phyloP scores from a whole-genome alignment of 768 basidiomycete species.

The Lyophyllum semitale region DNA sequence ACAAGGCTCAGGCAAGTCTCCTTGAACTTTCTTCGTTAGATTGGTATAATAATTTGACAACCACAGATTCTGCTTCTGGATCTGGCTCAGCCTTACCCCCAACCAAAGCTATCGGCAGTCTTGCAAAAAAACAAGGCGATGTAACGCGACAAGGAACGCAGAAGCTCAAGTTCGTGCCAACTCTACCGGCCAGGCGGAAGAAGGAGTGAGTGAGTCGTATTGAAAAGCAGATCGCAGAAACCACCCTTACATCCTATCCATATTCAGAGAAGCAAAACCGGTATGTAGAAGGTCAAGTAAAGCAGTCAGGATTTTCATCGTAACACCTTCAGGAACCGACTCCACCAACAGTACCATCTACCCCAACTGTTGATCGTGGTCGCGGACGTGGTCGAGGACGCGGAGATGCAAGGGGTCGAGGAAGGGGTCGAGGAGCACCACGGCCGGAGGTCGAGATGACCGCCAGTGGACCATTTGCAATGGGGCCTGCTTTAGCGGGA shows the following conservation, averaged over 20 bases:
- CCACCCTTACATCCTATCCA: conserved; percentile 25
- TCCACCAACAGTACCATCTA: conserved; percentile 28
- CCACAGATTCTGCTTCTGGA: conserved; percentile 33
- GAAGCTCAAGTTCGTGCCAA: conserved; percentile 81
- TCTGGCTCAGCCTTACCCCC: conserved; percentile 28
- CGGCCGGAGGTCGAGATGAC: conserved; percentile 70
- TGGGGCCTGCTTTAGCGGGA: conserved; percentile 77
- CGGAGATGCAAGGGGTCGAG: conserved; percentile 51
- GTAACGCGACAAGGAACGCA: conserved; percentile 74
- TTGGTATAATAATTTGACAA: neutral
- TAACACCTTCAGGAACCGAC: conserved; percentile 48
- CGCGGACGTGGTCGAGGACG: conserved; percentile 49
- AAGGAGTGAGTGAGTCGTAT: conserved; percentile 64
- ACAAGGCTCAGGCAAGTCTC: conserved; percentile 25
- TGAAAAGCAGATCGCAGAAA: neutral
- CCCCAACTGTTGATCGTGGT: conserved; percentile 44
- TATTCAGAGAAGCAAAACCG: conserved; percentile 62
- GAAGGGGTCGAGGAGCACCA: conserved; percentile 53
- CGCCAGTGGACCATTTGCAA: conserved; percentile 85
- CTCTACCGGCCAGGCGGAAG: conserved; percentile 72
- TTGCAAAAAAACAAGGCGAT: conserved; percentile 72
- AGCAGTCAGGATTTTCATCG: conserved; percentile 3
- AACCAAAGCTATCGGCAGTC: conserved; percentile 73
- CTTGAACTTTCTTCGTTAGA: neutral
- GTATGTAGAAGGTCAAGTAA: conserved; percentile 36